A percentile compares a stretch with the other conserved stretches of the same genome.
Conservation (phyloP, 495 filamentous ascomycete species). For the Aspergillus saccharolyticus region DNA sequence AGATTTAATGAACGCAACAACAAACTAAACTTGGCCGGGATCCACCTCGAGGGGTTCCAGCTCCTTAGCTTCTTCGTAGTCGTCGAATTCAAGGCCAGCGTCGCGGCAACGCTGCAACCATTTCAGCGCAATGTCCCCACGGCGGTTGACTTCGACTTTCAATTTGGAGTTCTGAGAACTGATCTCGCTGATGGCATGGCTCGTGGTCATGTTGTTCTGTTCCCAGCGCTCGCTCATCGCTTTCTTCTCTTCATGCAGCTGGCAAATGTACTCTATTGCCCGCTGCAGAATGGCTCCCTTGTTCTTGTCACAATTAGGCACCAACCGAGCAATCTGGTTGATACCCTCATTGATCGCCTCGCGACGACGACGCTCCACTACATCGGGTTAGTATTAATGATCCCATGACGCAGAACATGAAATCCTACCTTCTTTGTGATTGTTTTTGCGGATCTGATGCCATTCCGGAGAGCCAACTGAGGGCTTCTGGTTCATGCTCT, state of each 20-base stretch:
- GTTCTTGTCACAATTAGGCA: conserved; percentile 98
- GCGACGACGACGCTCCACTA: conserved; percentile 93
- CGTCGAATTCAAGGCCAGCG: conserved; percentile 60
- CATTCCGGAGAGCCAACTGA: conserved; percentile 94
- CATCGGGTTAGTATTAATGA: conserved; percentile 9
- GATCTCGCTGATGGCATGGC: conserved; percentile 89
- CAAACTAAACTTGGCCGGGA: conserved; percentile 24
- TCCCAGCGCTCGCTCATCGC: conserved; percentile 96
- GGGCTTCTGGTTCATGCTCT: conserved; percentile 61
- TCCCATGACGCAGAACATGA: neutral
- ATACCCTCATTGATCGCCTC: conserved; percentile 99
- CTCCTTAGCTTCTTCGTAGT: conserved; percentile 43
- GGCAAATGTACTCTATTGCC: conserved; percentile 87
- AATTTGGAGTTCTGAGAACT: conserved; percentile 84
- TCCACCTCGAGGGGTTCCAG: conserved; percentile 38
- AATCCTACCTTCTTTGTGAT: conserved; percentile 92
- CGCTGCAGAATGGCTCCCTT: conserved; percentile 95
- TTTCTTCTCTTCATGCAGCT: conserved; percentile 90
- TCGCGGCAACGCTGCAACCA: conserved; percentile 81
- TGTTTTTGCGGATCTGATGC: conserved; percentile 96
- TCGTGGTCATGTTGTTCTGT: conserved; percentile 87
- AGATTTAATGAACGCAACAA: neutral
- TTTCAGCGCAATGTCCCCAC: conserved; percentile 45
- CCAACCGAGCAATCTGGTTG: conserved; percentile 95
- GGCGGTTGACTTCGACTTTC: conserved; percentile 68